Evolutionary conservation across 2,329 filamentous ascomycete species (phyloP).

Genomic region (Cladobotryum protrusum): DNA sequence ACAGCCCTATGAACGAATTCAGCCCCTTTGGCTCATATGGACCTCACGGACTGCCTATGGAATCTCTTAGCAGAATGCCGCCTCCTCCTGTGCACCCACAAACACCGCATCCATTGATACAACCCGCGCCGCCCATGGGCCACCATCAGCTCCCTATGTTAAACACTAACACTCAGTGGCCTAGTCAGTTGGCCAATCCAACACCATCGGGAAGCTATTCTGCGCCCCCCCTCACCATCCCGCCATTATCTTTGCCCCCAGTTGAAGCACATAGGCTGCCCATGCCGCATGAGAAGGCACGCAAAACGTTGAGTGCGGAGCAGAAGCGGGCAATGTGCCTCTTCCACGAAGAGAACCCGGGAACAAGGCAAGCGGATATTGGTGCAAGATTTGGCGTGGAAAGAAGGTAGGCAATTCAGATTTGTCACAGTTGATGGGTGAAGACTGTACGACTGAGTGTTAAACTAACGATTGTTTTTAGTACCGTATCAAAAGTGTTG

Average conservation of each 20-base stretch:
- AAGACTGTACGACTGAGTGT: conserved; percentile 1
- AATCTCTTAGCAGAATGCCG: conserved; percentile 47
- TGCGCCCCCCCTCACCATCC: conserved; percentile 52
- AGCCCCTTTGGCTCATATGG: conserved; percentile 51
- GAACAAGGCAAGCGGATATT: conserved; percentile 92
- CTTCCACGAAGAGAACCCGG: conserved; percentile 85
- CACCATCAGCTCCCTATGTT: conserved; percentile 60
- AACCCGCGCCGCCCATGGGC: conserved; percentile 39
- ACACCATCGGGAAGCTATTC: conserved; percentile 47
- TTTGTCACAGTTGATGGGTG: conserved; percentile 1
- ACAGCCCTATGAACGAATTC: conserved; percentile 60
- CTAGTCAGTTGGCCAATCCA: conserved; percentile 73
- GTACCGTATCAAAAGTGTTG: conserved; percentile 97
- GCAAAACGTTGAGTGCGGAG: conserved; percentile 84
- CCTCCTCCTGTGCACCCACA: conserved; percentile 37
- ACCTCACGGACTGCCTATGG: conserved; percentile 44
- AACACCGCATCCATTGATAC: conserved; percentile 27
- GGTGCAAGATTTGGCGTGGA: conserved; percentile 94
- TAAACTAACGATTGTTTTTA: conserved; percentile 34
- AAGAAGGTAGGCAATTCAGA: conserved; percentile 64
- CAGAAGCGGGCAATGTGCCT: conserved; percentile 91
- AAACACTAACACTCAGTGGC: conserved; percentile 69
- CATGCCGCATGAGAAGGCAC: conserved; percentile 53
- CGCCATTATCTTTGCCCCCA: conserved; percentile 48
- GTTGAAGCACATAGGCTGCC: conserved; percentile 22